These are phyloP conservation scores for Cokeromyces recurvatus DNA, from an alignment of 371 early-diverging fungal species.

Conservation along the genomic window DNA sequence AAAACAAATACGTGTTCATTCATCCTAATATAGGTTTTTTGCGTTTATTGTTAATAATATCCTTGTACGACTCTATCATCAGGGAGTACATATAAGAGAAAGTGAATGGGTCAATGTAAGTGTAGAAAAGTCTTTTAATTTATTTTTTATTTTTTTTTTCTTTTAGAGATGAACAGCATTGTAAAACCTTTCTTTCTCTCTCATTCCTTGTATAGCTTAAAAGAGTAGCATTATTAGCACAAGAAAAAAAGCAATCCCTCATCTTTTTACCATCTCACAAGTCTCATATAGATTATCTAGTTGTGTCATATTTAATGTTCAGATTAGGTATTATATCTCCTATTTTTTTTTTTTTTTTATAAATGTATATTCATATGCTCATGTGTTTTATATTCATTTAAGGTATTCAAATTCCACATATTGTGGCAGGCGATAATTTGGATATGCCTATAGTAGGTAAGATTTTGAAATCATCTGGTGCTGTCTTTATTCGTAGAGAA, in stretches of 20 bases:
- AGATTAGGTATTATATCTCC: conserved; percentile 53
- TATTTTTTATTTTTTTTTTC: too few relatives aligned
- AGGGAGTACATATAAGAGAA: conserved; percentile 82
- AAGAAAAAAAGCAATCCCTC: conserved; percentile 68
- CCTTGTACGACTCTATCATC: conserved; percentile 75
- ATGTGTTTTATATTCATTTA: not conserved
- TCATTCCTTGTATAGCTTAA: conserved; percentile 57
- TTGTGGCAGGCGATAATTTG: conserved; percentile 88
- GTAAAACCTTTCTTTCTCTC: too few relatives aligned
- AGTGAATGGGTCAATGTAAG: conserved; percentile 73
- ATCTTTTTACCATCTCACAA: conserved; percentile 86
- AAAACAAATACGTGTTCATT: not conserved
- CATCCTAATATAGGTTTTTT: conserved; percentile 63
- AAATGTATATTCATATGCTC: not conserved
- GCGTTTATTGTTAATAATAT: conserved; percentile 73
- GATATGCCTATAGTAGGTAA: conserved; percentile 78
- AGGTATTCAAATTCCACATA: conserved; percentile 79
- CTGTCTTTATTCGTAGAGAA: conserved; percentile 78
- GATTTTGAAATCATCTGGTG: conserved; percentile 67
- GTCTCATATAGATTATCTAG: conserved; percentile 89
- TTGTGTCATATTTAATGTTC: conserved; percentile 79
- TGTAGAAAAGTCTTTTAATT: too few relatives aligned
- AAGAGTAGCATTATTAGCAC: conserved; percentile 59
- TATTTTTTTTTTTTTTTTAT: too few relatives aligned
- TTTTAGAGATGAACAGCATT: too few relatives aligned